Base-by-base conservation (phyloP, 2,329 filamentous ascomycete genomes). In the Xylariaceae sp. region DNA sequence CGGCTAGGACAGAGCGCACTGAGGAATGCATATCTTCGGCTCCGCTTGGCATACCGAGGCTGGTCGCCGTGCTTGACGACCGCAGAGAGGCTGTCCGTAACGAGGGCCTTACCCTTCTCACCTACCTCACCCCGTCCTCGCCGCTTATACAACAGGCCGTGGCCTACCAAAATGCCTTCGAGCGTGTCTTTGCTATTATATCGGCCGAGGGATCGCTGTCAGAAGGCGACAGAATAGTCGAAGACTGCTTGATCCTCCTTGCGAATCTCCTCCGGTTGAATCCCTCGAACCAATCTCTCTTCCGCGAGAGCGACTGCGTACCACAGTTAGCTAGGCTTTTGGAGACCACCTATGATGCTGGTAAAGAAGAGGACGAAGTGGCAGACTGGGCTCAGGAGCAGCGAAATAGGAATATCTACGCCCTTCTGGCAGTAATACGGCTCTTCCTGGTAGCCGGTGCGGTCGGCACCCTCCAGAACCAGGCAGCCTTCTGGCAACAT, bases 11-110 rank as follows among this genome's bases (percentile, higher is more conserved):
- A 3, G 89, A 95, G 55, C 75, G 92, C 50, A 92, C 92, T 2
- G 90, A 96, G 59, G 89, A 96, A 67, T 94, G 88, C 58, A 81
- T 98, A 29, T 81, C 94, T 38, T 85, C 80, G 4, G 89, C 92
- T 3, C 89, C 88, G 2, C 64, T 94, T 18, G 92, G 90, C 17
- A 88, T 94, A 31, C 84, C 88, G 19, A 79, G 88, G 35, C 70
- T 98, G 11, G 90, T 94, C 23, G 78, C 78, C 36, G 76, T 83
- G 5, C 70, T 98, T 26, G 86, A 94, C 50, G 92, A 98, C 53
- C 72, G 70, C 30, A 75, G 88, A 46, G 92, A 98, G 47, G 86
- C 86, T 12, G 72, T 96, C 30, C 78, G 90, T 42, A 93, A 93
- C 60, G 86, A 93, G 61, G 87, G 80, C 4, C 72, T 98, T 18